A percentile compares a stretch with the other conserved stretches of the same genome.
Conservation (phyloP, 2,329 filamentous ascomycete species). For the Escovopsis sp. region DNA sequence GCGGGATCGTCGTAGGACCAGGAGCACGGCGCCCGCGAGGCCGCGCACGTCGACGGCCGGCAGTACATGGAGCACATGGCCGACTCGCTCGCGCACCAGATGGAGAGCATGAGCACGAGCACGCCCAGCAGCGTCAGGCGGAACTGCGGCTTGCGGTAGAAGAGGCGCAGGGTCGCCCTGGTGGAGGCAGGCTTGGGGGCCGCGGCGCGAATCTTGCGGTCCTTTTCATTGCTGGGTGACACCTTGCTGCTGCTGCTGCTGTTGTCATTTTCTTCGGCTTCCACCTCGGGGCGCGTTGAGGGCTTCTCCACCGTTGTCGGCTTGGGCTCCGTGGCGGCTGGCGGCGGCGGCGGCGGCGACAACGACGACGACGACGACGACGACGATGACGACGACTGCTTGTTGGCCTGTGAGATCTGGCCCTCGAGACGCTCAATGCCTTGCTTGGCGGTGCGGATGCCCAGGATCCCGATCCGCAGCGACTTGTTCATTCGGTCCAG, state of each 20-base stretch:
- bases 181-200: conserved; percentile 4
- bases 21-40: conserved; percentile 26
- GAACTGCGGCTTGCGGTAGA: conserved; percentile 27
- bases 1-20: conserved; percentile 45
- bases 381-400: conserved; percentile 7
- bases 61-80: conserved; percentile 40
- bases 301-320: neutral
- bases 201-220: conserved; percentile 3
- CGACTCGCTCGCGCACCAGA: conserved; percentile 43
- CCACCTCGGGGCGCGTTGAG: too few species aligned
- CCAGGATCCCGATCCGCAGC: conserved; percentile 34
- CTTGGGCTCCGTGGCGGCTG: neutral
- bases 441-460: conserved; percentile 39
- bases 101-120: conserved; percentile 24
- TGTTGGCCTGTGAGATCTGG: conserved; percentile 29
- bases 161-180: conserved; percentile 31
- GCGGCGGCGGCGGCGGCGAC: neutral
- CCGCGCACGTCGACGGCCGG: conserved; percentile 35
- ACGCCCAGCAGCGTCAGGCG: conserved; percentile 35
- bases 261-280: too few species aligned
- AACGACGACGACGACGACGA: conserved; percentile 4
- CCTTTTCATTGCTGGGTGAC: conserved; percentile 2
- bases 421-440: conserved; percentile 45
- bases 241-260: too few species aligned
- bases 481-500: conserved; percentile 37